Evolutionary conservation across 2,329 filamentous ascomycete genomes (phyloP).

Genomic region (Colletotrichum chlorophyti): DNA sequence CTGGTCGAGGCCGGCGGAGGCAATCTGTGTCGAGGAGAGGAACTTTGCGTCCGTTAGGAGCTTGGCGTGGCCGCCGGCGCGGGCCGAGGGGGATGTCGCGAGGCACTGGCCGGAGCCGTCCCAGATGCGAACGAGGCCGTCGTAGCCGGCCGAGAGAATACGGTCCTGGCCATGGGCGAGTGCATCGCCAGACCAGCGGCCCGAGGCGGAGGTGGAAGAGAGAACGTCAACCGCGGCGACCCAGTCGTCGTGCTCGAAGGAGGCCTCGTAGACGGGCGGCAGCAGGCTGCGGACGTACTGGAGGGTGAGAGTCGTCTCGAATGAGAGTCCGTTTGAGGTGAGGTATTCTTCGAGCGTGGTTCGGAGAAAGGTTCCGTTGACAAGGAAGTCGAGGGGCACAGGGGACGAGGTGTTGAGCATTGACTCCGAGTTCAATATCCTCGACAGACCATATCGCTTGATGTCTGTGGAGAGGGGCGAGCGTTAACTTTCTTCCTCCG

Average conservation of each 20-base stretch:
- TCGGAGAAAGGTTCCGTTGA: constrained; percentile 90
- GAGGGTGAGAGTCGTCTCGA: constrained; percentile 84
- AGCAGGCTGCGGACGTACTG: constrained; percentile 94
- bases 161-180: constrained; percentile 67
- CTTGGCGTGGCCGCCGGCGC: constrained; percentile 75
- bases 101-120: constrained; percentile 86
- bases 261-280: constrained; percentile 86
- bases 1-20: constrained; percentile 83
- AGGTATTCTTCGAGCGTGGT: constrained; percentile 92
- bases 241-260: constrained; percentile 98
- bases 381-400: constrained; percentile 90
- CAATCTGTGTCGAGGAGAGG: constrained; percentile 78
- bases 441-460: constrained; percentile 73
- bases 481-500: too few relatives aligned
- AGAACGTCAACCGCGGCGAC: constrained; percentile 86
- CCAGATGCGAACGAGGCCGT: constrained; percentile 89
- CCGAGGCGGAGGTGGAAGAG: constrained; percentile 69
- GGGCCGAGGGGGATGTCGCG: constrained; percentile 73
- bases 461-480: constrained; percentile 54
- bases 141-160: constrained; percentile 92
- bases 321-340: constrained; percentile 82
- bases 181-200: constrained; percentile 58
- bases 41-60: constrained; percentile 86
- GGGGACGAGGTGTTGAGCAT: constrained; percentile 71
- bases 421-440: constrained; percentile 74